Base-by-base conservation (phyloP, 371 early-diverging fungal genomes). In the Mortierella sp. region DNA sequence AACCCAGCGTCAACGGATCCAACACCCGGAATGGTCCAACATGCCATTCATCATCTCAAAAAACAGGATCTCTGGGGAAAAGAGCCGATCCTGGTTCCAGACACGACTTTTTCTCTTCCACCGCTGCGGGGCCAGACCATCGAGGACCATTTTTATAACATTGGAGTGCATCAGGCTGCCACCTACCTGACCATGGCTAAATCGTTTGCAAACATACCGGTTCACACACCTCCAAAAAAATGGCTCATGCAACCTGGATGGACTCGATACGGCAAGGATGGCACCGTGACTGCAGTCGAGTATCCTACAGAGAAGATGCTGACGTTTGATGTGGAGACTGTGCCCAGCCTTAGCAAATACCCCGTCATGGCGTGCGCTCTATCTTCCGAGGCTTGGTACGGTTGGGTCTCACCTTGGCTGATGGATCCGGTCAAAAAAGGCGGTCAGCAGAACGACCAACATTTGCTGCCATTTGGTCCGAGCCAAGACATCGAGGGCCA, bases 241-340 rank as follows among this genome's bases (percentile, higher is more conserved):
- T 96, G 96, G 96, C 21, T 53, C 3, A 64, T 74, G 53, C 72
- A 59, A 16, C 56, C 86, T 14, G 97, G 97, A 0, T 98, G 97
- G 98, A 94, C 94, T 4, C 85, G 92, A 7, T 98, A 97, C 79
- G 65, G 59, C 18, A 51, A 57, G 5, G 79, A 86, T 39, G 82
- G 82, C 12, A 68, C 71, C 0, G 55, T 61, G 0, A 67, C 49
- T 16, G 53, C 82, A 2, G 91, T 94, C 0, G 78, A 67, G 0
- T 82, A 78, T 38, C 93, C 94, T 0, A 52, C 64, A 10, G 96
- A 93, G 38, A 82, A 86, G 14, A 72, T 81, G 6, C 61, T 97
- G 38, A 91, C 94, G 2, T 95, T 98, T 78, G 99, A 98, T 81
- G 92, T 95, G 8, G 99, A 98, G 80, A 89, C 90, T 0, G 63